phyloP scores from a whole-genome alignment of 495 filamentous ascomycete species.

The Penicillium cosmopolitanum region DNA sequence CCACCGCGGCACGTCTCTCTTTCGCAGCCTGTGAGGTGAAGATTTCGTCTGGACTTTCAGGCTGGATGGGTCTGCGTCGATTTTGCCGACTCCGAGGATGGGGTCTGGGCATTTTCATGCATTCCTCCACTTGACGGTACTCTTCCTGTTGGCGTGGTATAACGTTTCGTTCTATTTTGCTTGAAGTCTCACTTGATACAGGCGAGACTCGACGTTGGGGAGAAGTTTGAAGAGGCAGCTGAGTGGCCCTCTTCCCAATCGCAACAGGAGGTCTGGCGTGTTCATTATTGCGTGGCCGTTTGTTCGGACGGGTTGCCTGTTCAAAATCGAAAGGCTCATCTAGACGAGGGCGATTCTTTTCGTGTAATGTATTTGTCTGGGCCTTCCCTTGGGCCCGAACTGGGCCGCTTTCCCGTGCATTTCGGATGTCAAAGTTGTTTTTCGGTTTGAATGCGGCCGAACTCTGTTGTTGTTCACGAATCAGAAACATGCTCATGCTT shows the following conservation, averaged over 20 bases:
- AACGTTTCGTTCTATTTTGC: constrained; percentile 17
- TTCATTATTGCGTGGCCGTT: constrained; percentile 36
- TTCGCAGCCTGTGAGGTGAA: constrained; percentile 35
- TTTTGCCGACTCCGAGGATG: not conserved
- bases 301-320: constrained; percentile 30
- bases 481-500: constrained; percentile 5
- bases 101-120: constrained; percentile 1
- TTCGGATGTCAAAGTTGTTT: constrained; percentile 32
- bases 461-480: constrained; percentile 6
- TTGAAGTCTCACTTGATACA: constrained; percentile 24
- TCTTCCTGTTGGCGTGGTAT: constrained; percentile 13
- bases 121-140: constrained; percentile 30
- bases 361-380: not conserved
- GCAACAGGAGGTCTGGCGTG: constrained; percentile 8
- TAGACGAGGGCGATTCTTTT: constrained; percentile 7
- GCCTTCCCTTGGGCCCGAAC: constrained; percentile 37
- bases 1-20: constrained; percentile 28
- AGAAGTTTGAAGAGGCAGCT: constrained; percentile 4
- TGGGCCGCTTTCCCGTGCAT: constrained; percentile 42
- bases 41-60: constrained; percentile 21
- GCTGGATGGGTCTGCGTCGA: constrained; percentile 9
- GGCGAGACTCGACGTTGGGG: constrained; percentile 23
- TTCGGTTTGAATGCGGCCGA: constrained; percentile 30
- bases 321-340: constrained; percentile 20
- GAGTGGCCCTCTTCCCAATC: constrained; percentile 20